Evolutionary conservation across 1,284 basidiomycete species (phyloP).

Genomic region (Malassezia cuniculi): DNA sequence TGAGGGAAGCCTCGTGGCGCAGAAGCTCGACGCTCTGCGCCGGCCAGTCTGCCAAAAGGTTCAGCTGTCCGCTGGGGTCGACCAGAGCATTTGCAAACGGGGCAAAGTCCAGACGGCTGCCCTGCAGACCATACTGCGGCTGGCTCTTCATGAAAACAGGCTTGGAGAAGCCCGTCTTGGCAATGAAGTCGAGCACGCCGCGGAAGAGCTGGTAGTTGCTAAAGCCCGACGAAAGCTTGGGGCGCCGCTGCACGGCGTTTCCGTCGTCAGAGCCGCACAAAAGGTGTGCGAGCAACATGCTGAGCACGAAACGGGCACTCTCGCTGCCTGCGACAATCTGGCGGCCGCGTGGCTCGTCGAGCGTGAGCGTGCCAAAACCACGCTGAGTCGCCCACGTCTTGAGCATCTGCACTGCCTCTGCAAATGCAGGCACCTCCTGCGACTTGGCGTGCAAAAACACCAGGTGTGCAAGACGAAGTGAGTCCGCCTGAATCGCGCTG

Average conservation of each 20-base stretch:
- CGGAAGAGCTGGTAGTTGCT: slow-evolving; percentile 78
- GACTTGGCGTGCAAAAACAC: slow-evolving; percentile 59
- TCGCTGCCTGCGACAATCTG: slow-evolving; percentile 37
- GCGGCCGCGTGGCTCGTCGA: slow-evolving; percentile 16
- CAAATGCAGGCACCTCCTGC: slow-evolving; percentile 56
- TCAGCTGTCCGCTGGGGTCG: slow-evolving; percentile 65
- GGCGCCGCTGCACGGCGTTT: slow-evolving; percentile 37
- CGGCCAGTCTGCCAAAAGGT: slow-evolving; percentile 52
- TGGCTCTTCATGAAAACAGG: slow-evolving; percentile 54
- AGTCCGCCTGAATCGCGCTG: slow-evolving; percentile 57
- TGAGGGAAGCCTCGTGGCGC: slow-evolving; percentile 41
- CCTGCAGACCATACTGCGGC: slow-evolving; percentile 25
- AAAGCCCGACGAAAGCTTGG: slow-evolving; percentile 55
- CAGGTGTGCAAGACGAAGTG: slow-evolving; percentile 57
- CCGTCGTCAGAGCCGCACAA: slow-evolving; percentile 46
- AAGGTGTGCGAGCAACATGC: slow-evolving; percentile 43
- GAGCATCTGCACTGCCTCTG: slow-evolving; percentile 65
- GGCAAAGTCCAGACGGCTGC: slow-evolving; percentile 28
- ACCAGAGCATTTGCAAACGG: slow-evolving; percentile 54
- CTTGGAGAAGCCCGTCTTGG: slow-evolving; percentile 57
- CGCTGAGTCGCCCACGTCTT: slow-evolving; percentile 82
- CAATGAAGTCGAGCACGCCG: slow-evolving; percentile 62
- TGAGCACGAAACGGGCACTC: slow-evolving; percentile 56
- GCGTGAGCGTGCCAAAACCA: slow-evolving; percentile 52
- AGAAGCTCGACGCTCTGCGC: slow-evolving; percentile 58